These are phyloP conservation scores for Phanerochaete sordida DNA, from an alignment of 768 basidiomycete species.

Conservation along the genomic window DNA sequence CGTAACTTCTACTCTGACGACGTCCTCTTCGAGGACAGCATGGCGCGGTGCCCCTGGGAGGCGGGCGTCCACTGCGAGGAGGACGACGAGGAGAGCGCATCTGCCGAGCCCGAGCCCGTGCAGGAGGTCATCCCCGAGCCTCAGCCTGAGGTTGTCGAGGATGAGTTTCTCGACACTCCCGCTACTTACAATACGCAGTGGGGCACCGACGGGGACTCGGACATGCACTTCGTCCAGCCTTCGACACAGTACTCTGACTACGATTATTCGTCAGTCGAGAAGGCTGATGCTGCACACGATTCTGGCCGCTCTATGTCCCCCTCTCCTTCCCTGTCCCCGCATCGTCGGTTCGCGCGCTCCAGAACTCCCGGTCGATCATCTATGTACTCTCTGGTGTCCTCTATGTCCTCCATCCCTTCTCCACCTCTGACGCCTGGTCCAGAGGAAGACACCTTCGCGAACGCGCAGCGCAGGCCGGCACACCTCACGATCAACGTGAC, in stretches of 20 bases:
- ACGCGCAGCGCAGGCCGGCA: conserved; percentile 13
- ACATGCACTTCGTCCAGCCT: conserved; percentile 27
- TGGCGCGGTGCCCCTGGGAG: conserved; percentile 79
- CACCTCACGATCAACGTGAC: conserved; percentile 59
- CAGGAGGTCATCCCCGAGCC: conserved; percentile 30
- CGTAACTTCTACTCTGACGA: conserved; percentile 69
- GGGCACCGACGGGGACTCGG: conserved; percentile 25
- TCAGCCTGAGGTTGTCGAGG: conserved; percentile 54
- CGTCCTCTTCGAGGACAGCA: conserved; percentile 75
- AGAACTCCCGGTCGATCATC: conserved; percentile 38
- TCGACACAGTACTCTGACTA: conserved; percentile 16
- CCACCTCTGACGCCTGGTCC: conserved; percentile 9
- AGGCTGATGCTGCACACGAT: conserved; percentile 10
- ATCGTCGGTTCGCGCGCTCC: conserved; percentile 8
- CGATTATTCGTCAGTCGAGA: conserved; percentile 4
- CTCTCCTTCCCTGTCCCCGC: conserved; percentile 4
- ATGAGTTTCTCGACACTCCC: conserved; percentile 28
- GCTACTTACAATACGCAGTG: conserved; percentile 14
- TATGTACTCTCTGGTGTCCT: conserved; percentile 40
- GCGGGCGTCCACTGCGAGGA: conserved; percentile 62
- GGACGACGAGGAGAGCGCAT: conserved; percentile 41
- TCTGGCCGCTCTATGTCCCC: conserved; percentile 13
- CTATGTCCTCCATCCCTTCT: conserved; percentile 1
- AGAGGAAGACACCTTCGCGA: conserved; percentile 12
- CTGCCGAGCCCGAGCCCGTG: conserved; percentile 43